These are phyloP conservation scores for Myxozyma geophila DNA, from an alignment of 805 yeast genomes.

Conservation along the genomic window DNA sequence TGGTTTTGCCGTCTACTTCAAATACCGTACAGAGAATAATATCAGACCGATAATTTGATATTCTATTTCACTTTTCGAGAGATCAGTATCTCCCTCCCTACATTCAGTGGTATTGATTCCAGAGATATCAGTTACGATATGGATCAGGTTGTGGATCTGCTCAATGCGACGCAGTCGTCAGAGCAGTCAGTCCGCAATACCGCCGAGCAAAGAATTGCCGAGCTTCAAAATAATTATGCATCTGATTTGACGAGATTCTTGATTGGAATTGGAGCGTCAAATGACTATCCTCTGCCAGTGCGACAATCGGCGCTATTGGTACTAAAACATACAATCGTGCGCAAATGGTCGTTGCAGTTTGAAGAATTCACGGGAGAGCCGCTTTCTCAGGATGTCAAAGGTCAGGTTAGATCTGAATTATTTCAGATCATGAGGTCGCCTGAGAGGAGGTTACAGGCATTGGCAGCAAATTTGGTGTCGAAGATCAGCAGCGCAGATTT, in stretches of 20 bases:
- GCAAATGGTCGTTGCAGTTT: conserved; percentile 36
- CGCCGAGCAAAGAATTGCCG: conserved; percentile 22
- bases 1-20: background rate
- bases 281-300: conserved; percentile 9
- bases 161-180: conserved; percentile 28
- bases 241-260: conserved; percentile 21
- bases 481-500: conserved; percentile 87
- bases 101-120: background rate
- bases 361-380: conserved; percentile 30
- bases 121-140: background rate
- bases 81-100: too few relatives aligned
- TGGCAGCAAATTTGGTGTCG: conserved; percentile 74
- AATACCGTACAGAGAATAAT: background rate
- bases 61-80: too few relatives aligned
- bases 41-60: too few relatives aligned
- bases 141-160: conserved; percentile 23
- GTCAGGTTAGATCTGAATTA: conserved; percentile 15
- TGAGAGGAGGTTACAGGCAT: conserved; percentile 64
- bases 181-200: conserved; percentile 21
- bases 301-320: conserved; percentile 31
- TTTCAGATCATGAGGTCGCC: conserved; percentile 37
- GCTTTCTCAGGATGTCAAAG: conserved; percentile 19
- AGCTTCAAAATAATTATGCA: conserved; percentile 14
- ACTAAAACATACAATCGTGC: conserved; percentile 20
- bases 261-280: conserved; percentile 14